Evolutionary conservation across 306 rosid genomes (phyloP), one percentile per base, ranked within the genome.

Genomic region (Rosa lucieae): DNA sequence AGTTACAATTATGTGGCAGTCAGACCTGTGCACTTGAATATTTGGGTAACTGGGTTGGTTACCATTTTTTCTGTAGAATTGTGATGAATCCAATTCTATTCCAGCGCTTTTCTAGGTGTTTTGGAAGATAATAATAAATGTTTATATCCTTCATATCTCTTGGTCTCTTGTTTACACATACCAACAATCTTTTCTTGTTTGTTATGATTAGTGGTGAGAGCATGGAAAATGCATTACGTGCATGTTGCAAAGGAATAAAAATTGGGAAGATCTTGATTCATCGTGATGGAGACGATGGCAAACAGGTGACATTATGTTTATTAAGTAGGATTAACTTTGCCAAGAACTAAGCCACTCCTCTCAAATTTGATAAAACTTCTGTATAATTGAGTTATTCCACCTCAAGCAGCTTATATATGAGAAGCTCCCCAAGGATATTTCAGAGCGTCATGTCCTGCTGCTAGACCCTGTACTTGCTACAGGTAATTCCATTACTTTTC

Each of bases 381-480:
- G 43, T 17, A 58, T 78, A 67, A 82, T 75, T 37, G 15, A 42
- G 70, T 66, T 44, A 32, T 26, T 72, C 39, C 76, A 70, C 83
- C 81, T 83, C 48, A 77, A 80, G 62, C 96, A 95, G 99, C 98
- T 95, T 81, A 95, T 95, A 82, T 95, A 92, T 51, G 97, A 95
- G 88, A 95, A 95, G 86, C 93, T 95, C 80, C 99, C 99, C 69
- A 91, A 86, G 82, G 99, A 92, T 84, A 95, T 95, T 78, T 95
- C 99, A 58, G 98, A 95, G 81, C 92, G 99, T 14, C 99, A 95
- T 82, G 99, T 95, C 83, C 90, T 95, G 84, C 99, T 95, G 84
- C 94, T 95, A 32, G 99, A 95, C 74, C 99, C 99, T 10, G 99
- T 95, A 84, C 97, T 95, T 77, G 99, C 96, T 74, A 95, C 99